Conservation (phyloP, 768 basidiomycete species). For the Podaxis sp. region DNA sequence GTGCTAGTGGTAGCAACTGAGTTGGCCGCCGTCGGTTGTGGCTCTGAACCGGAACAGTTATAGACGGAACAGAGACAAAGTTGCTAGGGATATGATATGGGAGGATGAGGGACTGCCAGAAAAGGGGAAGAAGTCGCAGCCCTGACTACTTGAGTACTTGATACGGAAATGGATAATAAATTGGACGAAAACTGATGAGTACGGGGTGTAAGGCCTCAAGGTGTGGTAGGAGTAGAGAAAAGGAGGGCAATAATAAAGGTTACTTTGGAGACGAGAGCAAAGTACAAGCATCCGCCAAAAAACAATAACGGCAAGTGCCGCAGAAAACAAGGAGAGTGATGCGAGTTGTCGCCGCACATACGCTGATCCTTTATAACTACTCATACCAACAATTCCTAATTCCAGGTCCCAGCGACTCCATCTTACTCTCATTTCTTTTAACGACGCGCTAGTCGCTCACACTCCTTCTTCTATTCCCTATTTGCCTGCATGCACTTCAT, state of each 20-base stretch:
- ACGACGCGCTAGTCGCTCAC: conserved; percentile 23
- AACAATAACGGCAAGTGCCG: conserved; percentile 41
- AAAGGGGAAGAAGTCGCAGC: neutral
- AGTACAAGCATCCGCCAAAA: conserved; percentile 24
- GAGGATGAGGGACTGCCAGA: neutral
- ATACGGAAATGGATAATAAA: neutral
- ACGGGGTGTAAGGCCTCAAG: neutral
- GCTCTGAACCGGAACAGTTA: neutral
- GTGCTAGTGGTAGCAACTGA: neutral
- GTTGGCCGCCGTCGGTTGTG: neutral
- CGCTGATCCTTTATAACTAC: conserved; percentile 28
- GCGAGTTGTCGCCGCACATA: conserved; percentile 19
- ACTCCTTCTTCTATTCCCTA: conserved; percentile 24
- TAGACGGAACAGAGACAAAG: conserved; percentile 3
- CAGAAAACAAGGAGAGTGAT: conserved; percentile 1
- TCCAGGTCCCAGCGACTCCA: conserved; percentile 20
- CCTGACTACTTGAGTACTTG: neutral
- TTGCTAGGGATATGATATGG: neutral
- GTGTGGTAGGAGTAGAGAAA: neutral
- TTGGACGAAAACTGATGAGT: neutral
- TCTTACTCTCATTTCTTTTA: conserved; percentile 19
- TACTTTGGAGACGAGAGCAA: conserved; percentile 5
- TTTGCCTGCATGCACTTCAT: conserved; percentile 28
- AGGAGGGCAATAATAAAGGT: conserved; percentile 7
- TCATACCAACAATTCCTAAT: conserved; percentile 11